phyloP scores from a whole-genome alignment of 495 filamentous ascomycete species.

The Pseudomonodictys pantanalensis region DNA sequence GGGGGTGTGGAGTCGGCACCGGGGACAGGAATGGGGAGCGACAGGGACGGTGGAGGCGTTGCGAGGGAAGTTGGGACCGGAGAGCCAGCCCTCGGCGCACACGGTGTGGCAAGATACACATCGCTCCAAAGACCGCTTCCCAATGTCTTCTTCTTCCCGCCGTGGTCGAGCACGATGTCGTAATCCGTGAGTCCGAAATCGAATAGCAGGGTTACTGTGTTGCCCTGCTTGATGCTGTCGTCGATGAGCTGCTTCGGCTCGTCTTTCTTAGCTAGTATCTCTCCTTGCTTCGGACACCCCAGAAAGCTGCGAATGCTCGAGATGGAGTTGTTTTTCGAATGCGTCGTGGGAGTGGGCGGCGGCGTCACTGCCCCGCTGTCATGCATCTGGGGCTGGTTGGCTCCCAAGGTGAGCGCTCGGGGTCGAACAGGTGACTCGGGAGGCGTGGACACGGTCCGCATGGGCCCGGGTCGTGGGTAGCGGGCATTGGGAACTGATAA shows the following conservation, averaged over 20 bases:
- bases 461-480: background rate
- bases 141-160: conserved; percentile 33
- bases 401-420: conserved; percentile 6
- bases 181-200: conserved; percentile 29
- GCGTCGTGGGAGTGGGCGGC: conserved; percentile 15
- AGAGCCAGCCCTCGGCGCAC: background rate
- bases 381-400: background rate
- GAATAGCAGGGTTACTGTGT: conserved; percentile 12
- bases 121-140: conserved; percentile 62
- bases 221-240: conserved; percentile 2
- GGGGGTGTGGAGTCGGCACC: conserved; percentile 45
- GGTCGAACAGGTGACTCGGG: conserved; percentile 8
- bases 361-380: conserved; percentile 19
- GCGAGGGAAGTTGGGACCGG: background rate
- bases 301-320: conserved; percentile 7
- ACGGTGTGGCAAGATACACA: conserved; percentile 50
- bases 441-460: conserved; percentile 1
- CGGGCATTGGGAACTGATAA: background rate
- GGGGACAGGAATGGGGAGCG: background rate
- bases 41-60: background rate
- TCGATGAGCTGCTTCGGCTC: background rate
- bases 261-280: background rate
- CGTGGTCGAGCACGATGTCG: conserved; percentile 21
- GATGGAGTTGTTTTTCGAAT: conserved; percentile 8
- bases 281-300: conserved; percentile 1